Evolutionary conservation across 768 basidiomycete genomes (phyloP), one percentile per base, ranked within the genome.

Genomic region (Vararia minispora): DNA sequence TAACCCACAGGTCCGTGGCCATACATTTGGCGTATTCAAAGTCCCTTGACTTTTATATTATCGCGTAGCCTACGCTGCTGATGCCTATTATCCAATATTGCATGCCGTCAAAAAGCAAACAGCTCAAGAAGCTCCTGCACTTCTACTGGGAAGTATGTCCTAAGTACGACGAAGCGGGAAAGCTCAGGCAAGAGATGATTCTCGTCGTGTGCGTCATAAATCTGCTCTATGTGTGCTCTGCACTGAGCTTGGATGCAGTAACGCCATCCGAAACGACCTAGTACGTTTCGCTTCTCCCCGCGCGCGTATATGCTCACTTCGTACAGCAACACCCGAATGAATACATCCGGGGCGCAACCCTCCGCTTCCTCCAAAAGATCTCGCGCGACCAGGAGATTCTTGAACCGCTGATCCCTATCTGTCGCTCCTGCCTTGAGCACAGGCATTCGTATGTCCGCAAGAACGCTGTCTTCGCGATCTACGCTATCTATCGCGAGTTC

Each of bases 161-260:
- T 7, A 97, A 97, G 60, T 81, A 92, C 46, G 94, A 98, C 52
- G 94, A 98, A 52, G 80, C 76, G 47, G 94, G 94, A 35, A 98
- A 97, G 64, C 63, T 98, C 49, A 97, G 94, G 72, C 95, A 98
- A 63, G 94, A 99, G 66, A 98, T 98, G 94, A 98, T 97, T 55
- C 74, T 98, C 37, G 94, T 98, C 23, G 91, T 92, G 89, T 92
- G 59, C 57, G 88, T 76, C 31, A 40, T 48, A 25, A n/a, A 14
- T 16, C 34, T 13, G 20, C 35, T 36, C 29, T 28, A 33, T 26
- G 26, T 43, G 45, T 37, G 17, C 17, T 35, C 4, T 12, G 42
- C 47, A 16, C 38, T 21, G 32, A 34, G 40, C 27, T 8, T 17
- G 25, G 23, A 12, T 46, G 25, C 52, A 92, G 90, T 47, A 98